These are phyloP conservation scores for Geotrichum histeridarum DNA, from an alignment of 1,139 yeast genomes.

Conservation along the genomic window DNA sequence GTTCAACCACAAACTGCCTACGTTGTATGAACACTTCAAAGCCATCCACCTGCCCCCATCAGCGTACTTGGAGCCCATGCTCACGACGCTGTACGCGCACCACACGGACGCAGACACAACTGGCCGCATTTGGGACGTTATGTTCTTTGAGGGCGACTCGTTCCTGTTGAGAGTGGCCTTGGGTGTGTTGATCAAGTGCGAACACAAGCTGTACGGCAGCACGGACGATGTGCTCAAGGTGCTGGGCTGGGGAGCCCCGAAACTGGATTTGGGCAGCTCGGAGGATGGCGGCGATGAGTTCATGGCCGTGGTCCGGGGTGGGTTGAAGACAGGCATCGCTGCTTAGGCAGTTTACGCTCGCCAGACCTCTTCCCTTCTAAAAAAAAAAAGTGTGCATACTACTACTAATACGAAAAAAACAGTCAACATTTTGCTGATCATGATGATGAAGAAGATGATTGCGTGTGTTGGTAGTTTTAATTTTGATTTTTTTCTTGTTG, in stretches of 20 bases:
- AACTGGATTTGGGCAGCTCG: conserved; percentile 46
- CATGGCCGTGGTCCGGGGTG: conserved; percentile 41
- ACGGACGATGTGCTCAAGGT: conserved; percentile 42
- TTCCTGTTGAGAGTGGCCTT: conserved; percentile 47
- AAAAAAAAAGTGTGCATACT: background rate
- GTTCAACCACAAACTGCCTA: conserved; percentile 44
- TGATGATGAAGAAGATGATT: background rate
- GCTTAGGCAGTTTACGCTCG: background rate
- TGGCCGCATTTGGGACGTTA: conserved; percentile 50
- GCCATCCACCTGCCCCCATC: conserved; percentile 39
- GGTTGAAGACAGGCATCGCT: conserved; percentile 27
- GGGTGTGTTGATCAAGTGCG: conserved; percentile 46
- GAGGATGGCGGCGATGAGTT: conserved; percentile 49
- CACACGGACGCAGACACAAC: conserved; percentile 38
- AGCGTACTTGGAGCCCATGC: conserved; percentile 39
- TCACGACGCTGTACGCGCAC: conserved; percentile 38
- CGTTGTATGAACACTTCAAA: conserved; percentile 49
- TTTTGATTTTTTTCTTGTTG: too few relatives aligned
- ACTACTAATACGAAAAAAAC: background rate
- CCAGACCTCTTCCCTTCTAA: background rate
- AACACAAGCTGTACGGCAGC: conserved; percentile 51
- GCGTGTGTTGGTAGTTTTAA: background rate
- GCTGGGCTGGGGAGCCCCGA: conserved; percentile 36
- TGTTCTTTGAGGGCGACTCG: conserved; percentile 57
- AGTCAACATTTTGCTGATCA: background rate